Evolutionary conservation across 2,329 filamentous ascomycete genomes (phyloP).

Genomic region (Paracorniculantispora psalliotae): DNA sequence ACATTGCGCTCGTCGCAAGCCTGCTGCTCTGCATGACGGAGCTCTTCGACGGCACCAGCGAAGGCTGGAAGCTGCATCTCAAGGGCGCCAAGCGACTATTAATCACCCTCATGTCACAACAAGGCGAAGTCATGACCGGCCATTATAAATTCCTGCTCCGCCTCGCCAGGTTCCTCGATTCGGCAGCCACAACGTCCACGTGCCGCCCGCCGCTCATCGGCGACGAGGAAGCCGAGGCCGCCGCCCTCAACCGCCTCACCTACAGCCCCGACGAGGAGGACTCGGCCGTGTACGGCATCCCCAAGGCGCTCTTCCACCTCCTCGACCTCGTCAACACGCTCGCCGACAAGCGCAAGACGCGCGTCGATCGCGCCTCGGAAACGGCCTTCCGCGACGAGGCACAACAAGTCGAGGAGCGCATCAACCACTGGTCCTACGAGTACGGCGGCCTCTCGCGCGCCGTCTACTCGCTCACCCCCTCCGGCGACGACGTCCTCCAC

Average conservation of each 20-base stretch:
- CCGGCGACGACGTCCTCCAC: slow-evolving; percentile 26
- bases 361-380: slow-evolving; percentile 27
- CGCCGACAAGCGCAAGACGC: slow-evolving; percentile 28
- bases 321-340: slow-evolving; percentile 29
- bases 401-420: slow-evolving; percentile 27
- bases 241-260: slow-evolving; percentile 23
- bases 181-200: slow-evolving; percentile 29
- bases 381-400: slow-evolving; percentile 26
- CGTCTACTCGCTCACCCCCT: slow-evolving; percentile 19
- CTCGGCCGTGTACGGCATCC: slow-evolving; percentile 31
- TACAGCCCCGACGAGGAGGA: slow-evolving; percentile 27
- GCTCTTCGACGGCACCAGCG: slow-evolving; percentile 36
- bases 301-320: slow-evolving; percentile 30
- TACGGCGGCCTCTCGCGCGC: slow-evolving; percentile 24
- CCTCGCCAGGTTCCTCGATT: slow-evolving; percentile 29
- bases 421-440: slow-evolving; percentile 34
- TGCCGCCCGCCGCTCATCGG: slow-evolving; percentile 31
- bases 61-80: slow-evolving; percentile 38
- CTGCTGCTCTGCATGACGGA: slow-evolving; percentile 39
- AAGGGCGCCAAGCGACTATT: slow-evolving; percentile 37
- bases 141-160: slow-evolving; percentile 34
- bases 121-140: slow-evolving; percentile 30
- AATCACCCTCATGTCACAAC: slow-evolving; percentile 26
- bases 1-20: slow-evolving; percentile 35
- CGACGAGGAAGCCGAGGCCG: slow-evolving; percentile 25